Conservation (phyloP, 2,329 filamentous ascomycete genomes). For the Reticulascus tulasneorum region DNA sequence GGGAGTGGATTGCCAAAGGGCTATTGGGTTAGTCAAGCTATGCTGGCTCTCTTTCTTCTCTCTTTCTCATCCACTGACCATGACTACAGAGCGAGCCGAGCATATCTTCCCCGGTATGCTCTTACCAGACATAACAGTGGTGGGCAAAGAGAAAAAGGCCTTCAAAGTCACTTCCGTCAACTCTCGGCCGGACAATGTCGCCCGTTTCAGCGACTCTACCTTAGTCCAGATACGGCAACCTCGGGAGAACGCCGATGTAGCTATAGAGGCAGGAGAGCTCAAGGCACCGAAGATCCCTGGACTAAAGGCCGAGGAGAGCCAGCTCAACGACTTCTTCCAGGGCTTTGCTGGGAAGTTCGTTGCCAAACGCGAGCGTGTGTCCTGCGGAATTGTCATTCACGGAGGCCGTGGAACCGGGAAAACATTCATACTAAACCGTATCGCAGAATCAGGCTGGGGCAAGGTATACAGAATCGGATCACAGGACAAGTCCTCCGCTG, state of each 20-base stretch:
- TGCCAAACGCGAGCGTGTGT: constrained; percentile 26
- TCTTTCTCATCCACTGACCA: constrained; percentile 7
- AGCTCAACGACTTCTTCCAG: constrained; percentile 63
- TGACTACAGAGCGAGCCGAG: constrained; percentile 53
- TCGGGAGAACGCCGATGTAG: constrained; percentile 19
- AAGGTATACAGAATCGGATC: constrained; percentile 59
- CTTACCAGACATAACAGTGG: no score
- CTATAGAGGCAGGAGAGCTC: constrained; percentile 24
- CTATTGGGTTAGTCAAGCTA: constrained; percentile 5
- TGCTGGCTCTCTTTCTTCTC: background rate
- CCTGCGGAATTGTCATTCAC: constrained; percentile 67
- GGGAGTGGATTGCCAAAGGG: constrained; percentile 29
- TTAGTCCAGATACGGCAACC: constrained; percentile 28
- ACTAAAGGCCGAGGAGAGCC: constrained; percentile 57
- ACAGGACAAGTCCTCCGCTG: constrained; percentile 51
- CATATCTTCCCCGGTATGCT: constrained; percentile 67
- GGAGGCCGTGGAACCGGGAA: constrained; percentile 85
- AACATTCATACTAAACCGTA: constrained; percentile 64
- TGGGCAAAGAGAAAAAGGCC: constrained; percentile 52
- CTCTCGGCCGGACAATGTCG: constrained; percentile 37
- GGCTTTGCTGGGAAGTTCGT: constrained; percentile 43
- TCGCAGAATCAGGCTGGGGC: constrained; percentile 67
- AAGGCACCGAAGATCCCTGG: constrained; percentile 60
- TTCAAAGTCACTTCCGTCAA: constrained; percentile 60
- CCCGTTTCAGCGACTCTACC: constrained; percentile 37